Evolutionary conservation across 1,284 basidiomycete genomes (phyloP).

Genomic region (Tilletia walkeri): DNA sequence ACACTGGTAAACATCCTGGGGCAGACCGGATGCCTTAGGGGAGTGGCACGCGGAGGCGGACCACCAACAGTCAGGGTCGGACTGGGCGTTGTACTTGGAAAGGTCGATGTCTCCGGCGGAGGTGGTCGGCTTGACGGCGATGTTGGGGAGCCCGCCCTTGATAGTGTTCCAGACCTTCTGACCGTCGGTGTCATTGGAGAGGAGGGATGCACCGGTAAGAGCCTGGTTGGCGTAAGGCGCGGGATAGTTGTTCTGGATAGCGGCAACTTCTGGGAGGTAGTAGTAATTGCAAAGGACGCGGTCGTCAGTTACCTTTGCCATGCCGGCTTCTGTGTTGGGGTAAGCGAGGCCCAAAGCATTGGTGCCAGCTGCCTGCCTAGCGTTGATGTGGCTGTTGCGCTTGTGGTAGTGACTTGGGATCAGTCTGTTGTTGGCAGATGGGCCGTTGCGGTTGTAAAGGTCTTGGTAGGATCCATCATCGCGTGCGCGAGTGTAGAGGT

Average conservation of each 20-base stretch:
- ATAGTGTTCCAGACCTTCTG: constrained; percentile 15
- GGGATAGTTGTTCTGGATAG: constrained; percentile 39
- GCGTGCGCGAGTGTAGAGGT: constrained; percentile 6
- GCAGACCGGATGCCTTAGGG: constrained; percentile 49
- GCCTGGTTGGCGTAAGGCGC: constrained; percentile 27
- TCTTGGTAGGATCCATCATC: constrained; percentile 14
- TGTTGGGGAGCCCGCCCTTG: constrained; percentile 2
- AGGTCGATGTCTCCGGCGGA: constrained; percentile 17
- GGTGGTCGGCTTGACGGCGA: neutral
- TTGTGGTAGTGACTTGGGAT: neutral
- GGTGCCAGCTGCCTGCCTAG: neutral
- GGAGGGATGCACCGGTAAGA: constrained; percentile 7
- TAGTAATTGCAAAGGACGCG: constrained; percentile 42
- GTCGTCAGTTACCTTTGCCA: constrained; percentile 30
- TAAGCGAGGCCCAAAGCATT: constrained; percentile 9
- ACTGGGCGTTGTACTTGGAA: constrained; percentile 14
- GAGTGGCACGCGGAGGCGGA: constrained; percentile 42
- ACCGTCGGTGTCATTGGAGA: constrained; percentile 16
- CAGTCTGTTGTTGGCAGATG: constrained; percentile 8
- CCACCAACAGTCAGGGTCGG: constrained; percentile 54
- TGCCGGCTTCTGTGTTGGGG: constrained; percentile 33
- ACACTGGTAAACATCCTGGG: constrained; percentile 56
- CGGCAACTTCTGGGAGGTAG: constrained; percentile 35
- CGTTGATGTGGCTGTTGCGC: neutral
- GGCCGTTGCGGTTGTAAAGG: constrained; percentile 14